Evolutionary conservation across 2,329 filamentous ascomycete genomes (phyloP).

Genomic region (Fusarium sambucinum): DNA sequence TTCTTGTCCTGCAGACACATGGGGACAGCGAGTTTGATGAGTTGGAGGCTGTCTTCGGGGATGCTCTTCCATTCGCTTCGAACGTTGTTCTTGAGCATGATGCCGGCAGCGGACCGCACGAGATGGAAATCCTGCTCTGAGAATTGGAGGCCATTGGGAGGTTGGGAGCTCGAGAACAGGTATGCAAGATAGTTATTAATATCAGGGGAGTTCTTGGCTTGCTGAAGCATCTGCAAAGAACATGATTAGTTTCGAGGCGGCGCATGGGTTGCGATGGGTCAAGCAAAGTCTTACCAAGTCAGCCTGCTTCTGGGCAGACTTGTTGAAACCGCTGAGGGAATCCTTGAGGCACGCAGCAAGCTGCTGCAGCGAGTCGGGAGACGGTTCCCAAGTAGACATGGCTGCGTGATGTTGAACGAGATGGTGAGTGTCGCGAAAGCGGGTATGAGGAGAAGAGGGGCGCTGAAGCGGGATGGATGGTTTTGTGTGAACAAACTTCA

Average conservation of each 20-base stretch:
- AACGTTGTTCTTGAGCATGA: constrained; percentile 97
- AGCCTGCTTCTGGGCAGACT: constrained; percentile 85
- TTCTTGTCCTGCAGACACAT: constrained; percentile 84
- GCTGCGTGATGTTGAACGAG: constrained; percentile 46
- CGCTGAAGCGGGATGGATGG: constrained; percentile 29
- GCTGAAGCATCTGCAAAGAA: constrained; percentile 81
- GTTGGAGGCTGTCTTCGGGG: constrained; percentile 75
- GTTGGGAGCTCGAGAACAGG: constrained; percentile 80
- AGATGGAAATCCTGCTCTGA: constrained; percentile 74
- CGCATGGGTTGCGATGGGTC: constrained; percentile 26
- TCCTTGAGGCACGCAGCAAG: constrained; percentile 90
- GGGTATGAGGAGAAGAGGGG: constrained; percentile 30
- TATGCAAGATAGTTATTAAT: constrained; percentile 98
- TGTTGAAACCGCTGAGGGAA: constrained; percentile 87
- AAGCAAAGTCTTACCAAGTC: constrained; percentile 74
- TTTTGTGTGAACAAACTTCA: constrained; percentile 40
- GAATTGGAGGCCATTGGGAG: constrained; percentile 70
- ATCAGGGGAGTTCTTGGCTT: constrained; percentile 89
- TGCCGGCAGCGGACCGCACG: constrained; percentile 86
- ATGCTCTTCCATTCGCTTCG: constrained; percentile 80
- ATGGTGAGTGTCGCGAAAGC: constrained; percentile 35
- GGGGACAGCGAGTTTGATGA: constrained; percentile 84
- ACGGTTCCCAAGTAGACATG: constrained; percentile 94
- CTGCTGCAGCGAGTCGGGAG: constrained; percentile 87
- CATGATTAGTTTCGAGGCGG: constrained; percentile 39